A percentile compares a stretch with the other conserved stretches of the same genome.
These are phyloP conservation scores for Alternaria ventricosa DNA, from an alignment of 2,329 filamentous ascomycete genomes.

Conservation along the genomic window DNA sequence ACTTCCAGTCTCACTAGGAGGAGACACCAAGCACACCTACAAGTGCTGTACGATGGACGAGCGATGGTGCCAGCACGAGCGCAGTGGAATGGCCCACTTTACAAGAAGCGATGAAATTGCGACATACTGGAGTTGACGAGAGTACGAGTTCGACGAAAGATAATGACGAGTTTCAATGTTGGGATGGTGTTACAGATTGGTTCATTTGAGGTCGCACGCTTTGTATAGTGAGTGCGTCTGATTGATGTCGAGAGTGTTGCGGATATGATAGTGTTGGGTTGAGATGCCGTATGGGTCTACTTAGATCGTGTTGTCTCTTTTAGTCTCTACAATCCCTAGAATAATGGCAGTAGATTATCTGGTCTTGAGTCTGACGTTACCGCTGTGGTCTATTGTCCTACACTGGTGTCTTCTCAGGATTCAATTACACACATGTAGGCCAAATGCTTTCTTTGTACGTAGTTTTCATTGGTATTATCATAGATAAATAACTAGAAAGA, in stretches of 20 bases:
- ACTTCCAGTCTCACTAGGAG: background rate
- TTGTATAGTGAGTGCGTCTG: background rate
- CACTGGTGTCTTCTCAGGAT: background rate
- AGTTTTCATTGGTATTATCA: background rate
- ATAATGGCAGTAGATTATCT: too few species aligned
- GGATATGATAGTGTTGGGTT: background rate
- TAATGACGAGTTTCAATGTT: background rate
- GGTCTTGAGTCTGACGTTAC: background rate
- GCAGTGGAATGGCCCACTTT: constrained; percentile 26
- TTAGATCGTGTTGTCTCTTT: background rate
- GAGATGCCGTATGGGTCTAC: background rate
- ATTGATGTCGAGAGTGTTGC: background rate
- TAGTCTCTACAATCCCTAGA: background rate
- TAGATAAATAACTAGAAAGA: background rate
- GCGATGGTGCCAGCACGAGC: constrained; percentile 4
- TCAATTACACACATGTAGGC: background rate
- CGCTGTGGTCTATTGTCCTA: background rate
- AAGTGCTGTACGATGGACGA: background rate
- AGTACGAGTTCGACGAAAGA: background rate
- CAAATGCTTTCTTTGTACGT: background rate
- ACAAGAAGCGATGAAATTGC: constrained; percentile 14
- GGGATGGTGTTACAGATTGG: constrained; percentile 22
- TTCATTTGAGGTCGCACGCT: background rate
- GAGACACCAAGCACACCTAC: background rate
- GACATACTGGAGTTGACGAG: background rate